Percentiles rank a stretch among this genome's conserved stretches.
Evolutionary conservation across 148 eudicot genomes (phyloP).

Genomic region (Rhododendron mucronatum): DNA sequence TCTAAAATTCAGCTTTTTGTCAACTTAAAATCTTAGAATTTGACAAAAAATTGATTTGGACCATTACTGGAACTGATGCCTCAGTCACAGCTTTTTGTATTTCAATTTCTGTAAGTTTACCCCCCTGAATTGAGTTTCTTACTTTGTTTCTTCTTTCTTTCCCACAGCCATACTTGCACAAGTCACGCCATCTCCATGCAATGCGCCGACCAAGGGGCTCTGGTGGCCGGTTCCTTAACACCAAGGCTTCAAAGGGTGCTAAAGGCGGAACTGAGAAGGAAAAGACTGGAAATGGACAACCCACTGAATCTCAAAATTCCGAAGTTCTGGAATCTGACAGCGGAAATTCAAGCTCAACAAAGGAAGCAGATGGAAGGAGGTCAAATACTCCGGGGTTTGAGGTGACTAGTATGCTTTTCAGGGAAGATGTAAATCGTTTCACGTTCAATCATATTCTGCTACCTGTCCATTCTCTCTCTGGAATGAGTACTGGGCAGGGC

Average conservation of each 20-base stretch:
- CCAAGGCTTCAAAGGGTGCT: constrained; percentile 20
- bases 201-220: constrained; percentile 62
- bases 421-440: constrained; percentile 23
- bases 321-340: constrained; percentile 45
- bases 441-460: constrained; percentile 18
- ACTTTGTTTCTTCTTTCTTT: neutral
- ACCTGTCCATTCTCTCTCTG: constrained; percentile 15
- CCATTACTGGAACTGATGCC: neutral
- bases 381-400: constrained; percentile 27
- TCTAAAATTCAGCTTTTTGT: neutral
- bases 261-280: neutral
- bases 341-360: constrained; percentile 23
- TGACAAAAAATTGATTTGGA: neutral
- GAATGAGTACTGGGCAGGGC: constrained; percentile 31
- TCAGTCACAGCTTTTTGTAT: neutral
- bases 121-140: neutral
- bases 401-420: constrained; percentile 35
- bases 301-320: constrained; percentile 41
- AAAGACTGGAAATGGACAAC: constrained; percentile 5
- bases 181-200: constrained; percentile 72
- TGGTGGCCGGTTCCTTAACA: constrained; percentile 67
- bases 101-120: neutral
- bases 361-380: constrained; percentile 19
- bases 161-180: constrained; percentile 58
- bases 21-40: neutral